phyloP scores from a whole-genome alignment of 495 filamentous ascomycete species.

The Aspergillus incahuasiensis region DNA sequence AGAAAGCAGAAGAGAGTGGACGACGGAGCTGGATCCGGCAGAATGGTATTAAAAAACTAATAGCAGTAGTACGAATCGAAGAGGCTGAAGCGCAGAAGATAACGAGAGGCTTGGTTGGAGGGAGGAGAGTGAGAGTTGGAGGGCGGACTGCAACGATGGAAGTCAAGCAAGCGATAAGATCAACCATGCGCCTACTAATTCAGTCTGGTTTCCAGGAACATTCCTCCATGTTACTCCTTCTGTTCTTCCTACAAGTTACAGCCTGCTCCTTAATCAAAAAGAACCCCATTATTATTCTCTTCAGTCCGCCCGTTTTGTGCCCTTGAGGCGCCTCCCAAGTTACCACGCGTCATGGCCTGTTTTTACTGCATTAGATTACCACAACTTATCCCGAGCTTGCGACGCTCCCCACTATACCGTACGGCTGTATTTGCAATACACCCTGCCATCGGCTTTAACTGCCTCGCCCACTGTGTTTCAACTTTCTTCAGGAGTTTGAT shows the following conservation, averaged over 20 bases:
- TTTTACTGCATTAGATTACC: background rate
- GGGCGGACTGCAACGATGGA: background rate
- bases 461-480: background rate
- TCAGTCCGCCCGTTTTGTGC: background rate
- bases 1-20: background rate
- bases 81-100: background rate
- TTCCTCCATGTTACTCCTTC: background rate
- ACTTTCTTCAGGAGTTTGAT: background rate
- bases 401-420: conserved; percentile 3
- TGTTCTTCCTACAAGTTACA: background rate
- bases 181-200: background rate
- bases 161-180: background rate
- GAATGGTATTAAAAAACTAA: background rate
- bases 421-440: conserved; percentile 3
- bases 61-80: background rate
- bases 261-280: background rate
- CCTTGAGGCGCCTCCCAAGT: background rate
- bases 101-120: background rate
- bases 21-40: background rate
- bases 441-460: background rate
- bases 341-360: background rate
- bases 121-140: background rate
- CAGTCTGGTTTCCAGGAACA: background rate
- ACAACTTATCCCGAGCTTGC: background rate
- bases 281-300: background rate